These are phyloP conservation scores for Scedosporium dehoogii DNA, from an alignment of 2,329 filamentous ascomycete genomes.

Conservation along the genomic window DNA sequence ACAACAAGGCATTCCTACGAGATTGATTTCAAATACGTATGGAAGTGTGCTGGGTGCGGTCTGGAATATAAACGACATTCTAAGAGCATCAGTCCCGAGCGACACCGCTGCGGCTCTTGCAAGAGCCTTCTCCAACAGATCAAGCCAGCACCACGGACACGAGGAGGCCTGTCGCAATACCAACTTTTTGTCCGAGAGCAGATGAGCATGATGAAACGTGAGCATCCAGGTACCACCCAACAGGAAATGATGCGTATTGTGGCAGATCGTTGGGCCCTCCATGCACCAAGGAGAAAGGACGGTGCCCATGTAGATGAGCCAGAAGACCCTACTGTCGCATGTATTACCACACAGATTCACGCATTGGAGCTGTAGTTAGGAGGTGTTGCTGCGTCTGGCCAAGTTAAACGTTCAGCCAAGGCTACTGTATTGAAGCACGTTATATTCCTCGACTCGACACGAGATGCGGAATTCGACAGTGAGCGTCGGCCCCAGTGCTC, in stretches of 20 bases:
- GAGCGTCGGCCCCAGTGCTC: background rate
- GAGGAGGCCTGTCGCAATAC: constrained; percentile 27
- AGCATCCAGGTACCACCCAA: constrained; percentile 47
- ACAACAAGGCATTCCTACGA: constrained; percentile 85
- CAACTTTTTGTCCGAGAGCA: constrained; percentile 54
- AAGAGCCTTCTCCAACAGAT: constrained; percentile 62
- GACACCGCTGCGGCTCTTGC: constrained; percentile 71
- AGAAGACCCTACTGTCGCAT: background rate
- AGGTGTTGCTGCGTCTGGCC: too few relatives aligned
- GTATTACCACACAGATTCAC: background rate
- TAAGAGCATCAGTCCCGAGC: constrained; percentile 65
- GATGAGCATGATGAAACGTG: constrained; percentile 49
- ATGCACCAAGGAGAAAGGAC: constrained; percentile 28
- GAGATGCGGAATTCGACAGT: background rate
- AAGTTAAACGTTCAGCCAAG: too few relatives aligned
- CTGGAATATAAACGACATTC: constrained; percentile 74
- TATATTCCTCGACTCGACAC: background rate
- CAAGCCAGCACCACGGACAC: constrained; percentile 58
- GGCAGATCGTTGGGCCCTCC: constrained; percentile 51
- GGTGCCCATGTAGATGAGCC: background rate
- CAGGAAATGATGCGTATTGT: constrained; percentile 62
- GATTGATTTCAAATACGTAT: constrained; percentile 88
- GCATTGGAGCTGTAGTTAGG: background rate
- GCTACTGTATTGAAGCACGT: background rate
- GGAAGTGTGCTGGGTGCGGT: constrained; percentile 63